These are phyloP conservation scores for Castanopsis chinensis DNA, from an alignment of 306 rosid genomes.

Conservation along the genomic window DNA sequence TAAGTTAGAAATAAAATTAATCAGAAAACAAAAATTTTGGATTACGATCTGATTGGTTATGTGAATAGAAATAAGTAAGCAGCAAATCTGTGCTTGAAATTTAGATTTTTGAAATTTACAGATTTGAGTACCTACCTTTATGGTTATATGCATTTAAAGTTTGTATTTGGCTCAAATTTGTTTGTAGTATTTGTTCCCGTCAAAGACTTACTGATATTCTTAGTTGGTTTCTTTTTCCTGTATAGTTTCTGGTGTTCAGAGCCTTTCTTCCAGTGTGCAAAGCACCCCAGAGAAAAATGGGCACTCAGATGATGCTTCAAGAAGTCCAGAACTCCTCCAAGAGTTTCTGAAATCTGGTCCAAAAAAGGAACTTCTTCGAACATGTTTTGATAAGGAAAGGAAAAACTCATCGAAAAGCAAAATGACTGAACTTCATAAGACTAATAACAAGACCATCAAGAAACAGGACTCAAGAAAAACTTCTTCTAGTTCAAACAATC, in stretches of 20 bases:
- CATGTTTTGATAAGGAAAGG: conserved; percentile 62
- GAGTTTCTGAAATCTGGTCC: conserved; percentile 74
- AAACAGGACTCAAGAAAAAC: conserved; percentile 73
- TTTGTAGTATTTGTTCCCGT: conserved; percentile 16
- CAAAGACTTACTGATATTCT: conserved; percentile 9
- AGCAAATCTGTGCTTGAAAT: neutral
- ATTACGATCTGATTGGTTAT: neutral
- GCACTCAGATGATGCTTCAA: conserved; percentile 75
- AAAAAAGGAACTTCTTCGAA: conserved; percentile 64
- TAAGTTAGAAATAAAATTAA: neutral
- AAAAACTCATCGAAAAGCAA: conserved; percentile 51
- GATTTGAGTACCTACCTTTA: neutral
- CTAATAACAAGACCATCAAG: conserved; percentile 56
- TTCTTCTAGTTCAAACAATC: conserved; percentile 56
- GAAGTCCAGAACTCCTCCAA: conserved; percentile 69
- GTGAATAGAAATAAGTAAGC: neutral
- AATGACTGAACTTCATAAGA: conserved; percentile 57
- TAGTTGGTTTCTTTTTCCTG: conserved; percentile 28
- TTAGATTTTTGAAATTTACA: neutral
- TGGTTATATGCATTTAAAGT: neutral
- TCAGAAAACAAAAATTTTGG: neutral
- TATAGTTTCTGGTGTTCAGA: conserved; percentile 72
- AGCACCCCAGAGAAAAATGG: conserved; percentile 83
- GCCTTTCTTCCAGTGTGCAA: conserved; percentile 78
- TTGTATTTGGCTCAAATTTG: neutral